Evolutionary conservation across 257 asterid species (phyloP).

Genomic region (Gentiana macrophylla): DNA sequence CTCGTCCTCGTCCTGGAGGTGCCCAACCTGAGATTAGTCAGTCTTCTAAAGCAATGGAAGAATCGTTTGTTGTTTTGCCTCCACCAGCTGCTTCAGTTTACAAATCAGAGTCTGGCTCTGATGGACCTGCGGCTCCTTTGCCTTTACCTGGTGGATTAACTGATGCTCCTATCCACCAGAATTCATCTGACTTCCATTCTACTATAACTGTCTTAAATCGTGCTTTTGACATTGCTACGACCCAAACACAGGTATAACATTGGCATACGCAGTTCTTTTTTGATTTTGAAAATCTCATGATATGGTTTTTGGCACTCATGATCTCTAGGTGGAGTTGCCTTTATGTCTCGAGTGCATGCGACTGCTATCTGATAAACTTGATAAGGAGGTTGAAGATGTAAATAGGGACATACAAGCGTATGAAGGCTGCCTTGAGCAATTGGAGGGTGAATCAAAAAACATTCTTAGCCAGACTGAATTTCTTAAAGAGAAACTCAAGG

Average conservation of each 20-base stretch:
- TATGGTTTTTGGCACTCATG: slow-evolving; percentile 1
- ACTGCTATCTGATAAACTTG: slow-evolving; percentile 86
- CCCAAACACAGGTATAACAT: slow-evolving; percentile 59
- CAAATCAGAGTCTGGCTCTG: slow-evolving; percentile 57
- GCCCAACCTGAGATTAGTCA: slow-evolving; percentile 43
- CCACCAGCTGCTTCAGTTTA: slow-evolving; percentile 99
- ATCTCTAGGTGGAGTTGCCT: slow-evolving; percentile 85
- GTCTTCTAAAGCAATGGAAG: slow-evolving; percentile 84
- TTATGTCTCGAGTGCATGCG: slow-evolving; percentile 96
- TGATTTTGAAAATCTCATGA: slow-evolving; percentile 34
- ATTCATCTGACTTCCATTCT: slow-evolving; percentile 81
- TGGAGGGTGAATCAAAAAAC: slow-evolving; percentile 78
- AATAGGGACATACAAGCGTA: slow-evolving; percentile 72
- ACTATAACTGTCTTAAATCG: slow-evolving; percentile 79
- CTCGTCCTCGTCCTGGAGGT: slow-evolving; percentile 61
- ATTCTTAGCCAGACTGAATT: slow-evolving; percentile 84
- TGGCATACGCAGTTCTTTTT: slow-evolving; percentile 26
- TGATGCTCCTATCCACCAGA: slow-evolving; percentile 41
- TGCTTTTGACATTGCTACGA: slow-evolving; percentile 86
- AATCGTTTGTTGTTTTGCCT: slow-evolving; percentile 91
- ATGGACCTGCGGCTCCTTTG: slow-evolving; percentile 50
- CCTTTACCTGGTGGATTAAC: slow-evolving; percentile 44
- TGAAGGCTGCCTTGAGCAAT: slow-evolving; percentile 78
- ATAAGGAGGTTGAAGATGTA: slow-evolving; percentile 95
- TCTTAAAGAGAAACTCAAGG: slow-evolving; percentile 90